Percentiles rank a stretch among this genome's conserved stretches.
phyloP scores from a whole-genome alignment of 1,284 basidiomycete genomes.

The Rugosomyces carneus region DNA sequence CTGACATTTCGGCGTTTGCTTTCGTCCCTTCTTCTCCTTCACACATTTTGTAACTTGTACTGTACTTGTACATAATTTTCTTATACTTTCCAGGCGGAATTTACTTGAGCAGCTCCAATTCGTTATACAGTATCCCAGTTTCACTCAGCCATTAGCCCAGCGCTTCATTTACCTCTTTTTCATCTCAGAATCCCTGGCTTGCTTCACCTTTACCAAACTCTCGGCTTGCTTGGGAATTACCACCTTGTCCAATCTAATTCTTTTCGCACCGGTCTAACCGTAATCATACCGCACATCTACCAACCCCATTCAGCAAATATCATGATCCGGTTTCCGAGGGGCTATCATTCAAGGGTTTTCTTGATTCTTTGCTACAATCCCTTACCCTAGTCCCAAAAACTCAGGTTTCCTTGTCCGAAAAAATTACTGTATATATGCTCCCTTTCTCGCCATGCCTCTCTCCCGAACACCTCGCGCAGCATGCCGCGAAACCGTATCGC shows the following conservation, averaged over 20 bases:
- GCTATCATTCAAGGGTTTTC: slow-evolving; percentile 5
- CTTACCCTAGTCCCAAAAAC: slow-evolving; percentile 20
- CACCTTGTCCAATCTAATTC: not conserved
- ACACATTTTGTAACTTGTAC: too few species aligned
- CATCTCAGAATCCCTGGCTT: slow-evolving; percentile 12
- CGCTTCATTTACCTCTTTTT: slow-evolving; percentile 7
- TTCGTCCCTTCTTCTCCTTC: slow-evolving; percentile 12
- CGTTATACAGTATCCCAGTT: not conserved
- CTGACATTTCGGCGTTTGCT: slow-evolving; percentile 18
- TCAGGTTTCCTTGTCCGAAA: not conserved
- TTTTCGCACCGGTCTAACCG: slow-evolving; percentile 15
- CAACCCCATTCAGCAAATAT: slow-evolving; percentile 16
- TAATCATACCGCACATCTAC: slow-evolving; percentile 13
- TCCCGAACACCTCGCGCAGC: slow-evolving; percentile 6
- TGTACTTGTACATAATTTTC: slow-evolving; percentile 7
- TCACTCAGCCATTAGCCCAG: too few species aligned
- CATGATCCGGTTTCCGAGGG: slow-evolving; percentile 23
- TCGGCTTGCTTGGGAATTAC: slow-evolving; percentile 12
- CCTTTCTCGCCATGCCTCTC: slow-evolving; percentile 2
- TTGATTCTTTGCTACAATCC: not conserved
- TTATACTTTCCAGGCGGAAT: slow-evolving; percentile 14
- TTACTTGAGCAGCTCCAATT: not conserved
- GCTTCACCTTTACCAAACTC: slow-evolving; percentile 7
- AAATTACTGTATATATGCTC: slow-evolving; percentile 1
- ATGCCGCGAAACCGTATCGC: not conserved